Evolutionary conservation across 192 early-diverging fungal genomes (phyloP).

Genomic region (Podila epicladia): DNA sequence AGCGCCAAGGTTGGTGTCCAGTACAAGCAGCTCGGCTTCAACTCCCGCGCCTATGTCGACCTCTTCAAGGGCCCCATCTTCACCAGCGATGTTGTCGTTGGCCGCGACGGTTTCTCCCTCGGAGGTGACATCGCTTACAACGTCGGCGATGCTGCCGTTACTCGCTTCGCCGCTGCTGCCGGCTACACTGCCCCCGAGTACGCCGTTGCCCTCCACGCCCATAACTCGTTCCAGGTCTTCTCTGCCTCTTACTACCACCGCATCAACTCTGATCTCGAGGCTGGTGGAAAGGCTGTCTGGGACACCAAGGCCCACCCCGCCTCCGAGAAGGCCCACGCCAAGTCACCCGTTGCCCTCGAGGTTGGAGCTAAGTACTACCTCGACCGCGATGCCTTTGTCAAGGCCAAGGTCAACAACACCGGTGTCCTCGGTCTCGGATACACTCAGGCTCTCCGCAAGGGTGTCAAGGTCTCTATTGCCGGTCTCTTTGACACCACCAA

Average conservation of each 20-base stretch:
- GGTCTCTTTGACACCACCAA: constrained; percentile 95
- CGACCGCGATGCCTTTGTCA: constrained; percentile 89
- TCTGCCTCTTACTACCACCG: constrained; percentile 98
- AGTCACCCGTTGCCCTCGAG: constrained; percentile 83
- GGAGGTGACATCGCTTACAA: constrained; percentile 98
- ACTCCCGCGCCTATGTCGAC: constrained; percentile 89
- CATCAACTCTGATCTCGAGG: constrained; percentile 90
- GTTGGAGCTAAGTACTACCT: constrained; percentile 94
- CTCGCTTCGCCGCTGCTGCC: constrained; percentile 88
- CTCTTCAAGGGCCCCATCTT: constrained; percentile 95
- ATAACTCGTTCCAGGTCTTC: constrained; percentile 90
- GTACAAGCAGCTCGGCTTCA: constrained; percentile 97
- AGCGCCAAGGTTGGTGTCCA: constrained; percentile 83
- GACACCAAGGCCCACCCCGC: constrained; percentile 81
- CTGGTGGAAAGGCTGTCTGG: constrained; percentile 94
- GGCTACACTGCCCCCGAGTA: constrained; percentile 93
- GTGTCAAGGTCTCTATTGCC: constrained; percentile 94
- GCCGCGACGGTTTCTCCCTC: constrained; percentile 87
- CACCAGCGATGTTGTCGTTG: constrained; percentile 88
- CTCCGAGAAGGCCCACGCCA: constrained; percentile 65
- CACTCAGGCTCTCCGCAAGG: constrained; percentile 91
- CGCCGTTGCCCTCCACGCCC: constrained; percentile 87
- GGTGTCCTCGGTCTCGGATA: constrained; percentile 94
- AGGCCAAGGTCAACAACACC: constrained; percentile 86
- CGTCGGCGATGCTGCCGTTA: constrained; percentile 80